Percentiles rank a stretch among this genome's conserved stretches.
These are phyloP conservation scores for Torulaspora globosa DNA, from an alignment of 1,139 yeast species.

Conservation along the genomic window DNA sequence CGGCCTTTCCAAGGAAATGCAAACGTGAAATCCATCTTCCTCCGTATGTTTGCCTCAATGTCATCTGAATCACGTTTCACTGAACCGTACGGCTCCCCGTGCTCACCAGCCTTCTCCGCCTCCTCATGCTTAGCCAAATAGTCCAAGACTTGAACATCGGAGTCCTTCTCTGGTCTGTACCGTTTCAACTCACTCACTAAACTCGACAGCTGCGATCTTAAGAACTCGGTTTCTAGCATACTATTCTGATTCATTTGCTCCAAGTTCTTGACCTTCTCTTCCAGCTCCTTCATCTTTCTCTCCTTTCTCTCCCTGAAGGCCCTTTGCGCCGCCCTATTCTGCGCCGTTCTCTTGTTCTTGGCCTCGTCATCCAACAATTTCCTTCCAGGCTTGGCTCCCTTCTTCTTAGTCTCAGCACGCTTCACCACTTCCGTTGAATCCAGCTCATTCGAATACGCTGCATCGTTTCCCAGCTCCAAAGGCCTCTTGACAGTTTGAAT, in stretches of 20 bases:
- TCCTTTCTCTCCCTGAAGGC: conserved; percentile 96
- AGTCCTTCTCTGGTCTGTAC: conserved; percentile 44
- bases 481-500: conserved; percentile 23
- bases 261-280: conserved; percentile 64
- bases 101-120: conserved; percentile 2
- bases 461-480: conserved; percentile 11
- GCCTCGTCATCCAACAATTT: conserved; percentile 80
- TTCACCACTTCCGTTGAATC: conserved; percentile 2
- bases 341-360: conserved; percentile 83
- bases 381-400: conserved; percentile 53
- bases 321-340: conserved; percentile 94
- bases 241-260: conserved; percentile 67
- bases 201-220: conserved; percentile 71
- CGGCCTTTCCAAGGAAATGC: conserved; percentile 24
- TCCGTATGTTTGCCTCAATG: conserved; percentile 18
- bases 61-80: conserved; percentile 4
- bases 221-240: conserved; percentile 64
- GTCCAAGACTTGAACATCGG: conserved; percentile 28
- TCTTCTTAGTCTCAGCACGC: conserved; percentile 23
- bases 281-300: conserved; percentile 77
- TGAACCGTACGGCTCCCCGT: neutral
- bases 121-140: conserved; percentile 27
- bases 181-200: conserved; percentile 67
- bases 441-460: conserved; percentile 5
- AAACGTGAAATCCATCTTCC: conserved; percentile 28